Evolutionary conservation across 1,139 yeast genomes (phyloP).

Genomic region (Hansenula sp.): DNA sequence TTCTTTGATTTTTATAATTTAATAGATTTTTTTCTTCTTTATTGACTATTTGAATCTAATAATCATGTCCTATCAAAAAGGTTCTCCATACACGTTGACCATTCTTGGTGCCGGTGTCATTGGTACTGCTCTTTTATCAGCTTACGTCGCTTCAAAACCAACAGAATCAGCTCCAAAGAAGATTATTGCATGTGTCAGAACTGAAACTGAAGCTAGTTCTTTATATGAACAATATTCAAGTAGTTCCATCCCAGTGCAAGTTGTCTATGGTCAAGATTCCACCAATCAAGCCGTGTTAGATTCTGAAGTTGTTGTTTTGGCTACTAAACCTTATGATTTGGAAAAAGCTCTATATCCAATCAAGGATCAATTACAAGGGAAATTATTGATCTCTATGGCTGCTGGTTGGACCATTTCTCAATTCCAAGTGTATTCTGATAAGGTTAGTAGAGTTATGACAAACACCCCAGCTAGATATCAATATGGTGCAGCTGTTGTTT

Average conservation of each 20-base stretch:
- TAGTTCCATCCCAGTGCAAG: slow-evolving; percentile 44
- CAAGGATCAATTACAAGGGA: slow-evolving; percentile 40
- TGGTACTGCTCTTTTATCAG: slow-evolving; percentile 94
- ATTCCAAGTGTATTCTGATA: slow-evolving; percentile 46
- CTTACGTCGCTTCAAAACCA: slow-evolving; percentile 52
- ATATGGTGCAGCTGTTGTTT: slow-evolving; percentile 87
- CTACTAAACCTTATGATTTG: slow-evolving; percentile 83
- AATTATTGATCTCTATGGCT: slow-evolving; percentile 73
- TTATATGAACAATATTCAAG: slow-evolving; percentile 38
- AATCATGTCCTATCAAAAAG: background rate
- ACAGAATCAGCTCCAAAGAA: slow-evolving; percentile 49
- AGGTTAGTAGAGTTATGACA: slow-evolving; percentile 91
- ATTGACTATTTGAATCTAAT: too few relatives aligned
- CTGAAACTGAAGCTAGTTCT: slow-evolving; percentile 45
- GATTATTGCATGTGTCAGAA: slow-evolving; percentile 74
- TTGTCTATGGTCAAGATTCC: slow-evolving; percentile 44
- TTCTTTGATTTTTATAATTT: too few relatives aligned
- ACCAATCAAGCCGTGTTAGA: slow-evolving; percentile 56
- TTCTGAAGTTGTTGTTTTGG: slow-evolving; percentile 73
- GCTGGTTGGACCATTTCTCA: slow-evolving; percentile 90
- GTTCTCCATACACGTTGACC: slow-evolving; percentile 47
- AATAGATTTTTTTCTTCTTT: background rate
- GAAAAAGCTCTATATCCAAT: slow-evolving; percentile 49
- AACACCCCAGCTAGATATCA: slow-evolving; percentile 95
- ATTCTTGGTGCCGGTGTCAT: slow-evolving; percentile 93